Base-by-base conservation (phyloP, 2,329 filamentous ascomycete genomes). In the Gremmenia infestans region DNA sequence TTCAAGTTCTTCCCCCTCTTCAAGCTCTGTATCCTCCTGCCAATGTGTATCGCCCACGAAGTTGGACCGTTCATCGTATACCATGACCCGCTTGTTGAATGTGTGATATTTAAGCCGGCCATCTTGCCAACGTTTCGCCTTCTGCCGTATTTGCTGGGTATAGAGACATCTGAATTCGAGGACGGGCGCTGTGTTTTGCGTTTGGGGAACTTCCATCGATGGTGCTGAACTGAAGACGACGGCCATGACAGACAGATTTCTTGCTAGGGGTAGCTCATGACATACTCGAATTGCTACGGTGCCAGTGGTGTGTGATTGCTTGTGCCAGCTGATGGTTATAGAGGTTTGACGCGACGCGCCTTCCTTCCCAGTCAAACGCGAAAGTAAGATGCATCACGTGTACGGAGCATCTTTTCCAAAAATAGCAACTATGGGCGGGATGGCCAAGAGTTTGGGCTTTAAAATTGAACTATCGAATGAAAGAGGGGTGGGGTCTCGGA, bases 111-210 rank as follows among this genome's bases (percentile, higher is more conserved):
- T 88, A 59, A 97, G 81, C 51, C 85, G 85, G 37, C 93, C 92
- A 85, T 97, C 92, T 67, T 96, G 90, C 92, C 92, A 97, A 58
- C 89, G 80, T 71, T 97, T 97, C 64, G 90, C 86, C 74, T 97
- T 97, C 54, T 89, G 85, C 51, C 85, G 84, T 43, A 96, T 71
- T 68, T 97, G 92, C 68, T 89, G 84, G 2, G 91, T 95, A 72
- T 89, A 97, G 4, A 97, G 83, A 70, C 92, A 97, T 59, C 83
- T 80, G 71, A 87, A 95, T 67, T 95, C 91, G 67, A 88, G 77
- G 40, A 97, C 91, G 0, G 91, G 90, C 19, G 85, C 87, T 65
- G 82, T 85, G 64, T 85, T 70, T 50, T 69, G 67, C 12, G 65
- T 63, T 7, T 54, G 64, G 15, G 65, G 63, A 15, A 66, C 56